phyloP scores from a whole-genome alignment of 2,329 filamentous ascomycete species.

The Pseudogymnoascus sp. region DNA sequence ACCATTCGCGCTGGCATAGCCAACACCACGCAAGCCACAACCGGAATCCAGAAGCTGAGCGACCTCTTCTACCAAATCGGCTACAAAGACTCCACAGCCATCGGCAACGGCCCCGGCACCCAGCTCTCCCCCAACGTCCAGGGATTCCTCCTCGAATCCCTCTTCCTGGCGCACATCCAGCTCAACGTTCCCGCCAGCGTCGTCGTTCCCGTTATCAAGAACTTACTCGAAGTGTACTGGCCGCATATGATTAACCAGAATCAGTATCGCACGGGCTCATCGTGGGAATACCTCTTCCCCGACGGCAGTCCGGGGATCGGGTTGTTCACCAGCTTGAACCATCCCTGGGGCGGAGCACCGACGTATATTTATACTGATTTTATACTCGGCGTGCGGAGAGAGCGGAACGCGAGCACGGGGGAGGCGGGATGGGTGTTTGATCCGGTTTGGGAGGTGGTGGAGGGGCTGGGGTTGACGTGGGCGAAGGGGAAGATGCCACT shows the following conservation, averaged over 20 bases:
- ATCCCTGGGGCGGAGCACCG: constrained; percentile 38
- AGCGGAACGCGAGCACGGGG: constrained; percentile 9
- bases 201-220: neutral
- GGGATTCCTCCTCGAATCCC: constrained; percentile 34
- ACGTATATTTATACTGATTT: constrained; percentile 36
- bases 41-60: constrained; percentile 26
- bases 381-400: constrained; percentile 23
- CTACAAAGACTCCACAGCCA: constrained; percentile 28
- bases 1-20: constrained; percentile 29
- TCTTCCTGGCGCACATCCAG: constrained; percentile 26
- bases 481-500: neutral
- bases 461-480: neutral
- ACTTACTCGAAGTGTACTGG: constrained; percentile 34
- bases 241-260: constrained; percentile 33
- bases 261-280: constrained; percentile 31
- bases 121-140: constrained; percentile 38
- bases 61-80: constrained; percentile 28
- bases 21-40: constrained; percentile 24
- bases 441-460: neutral
- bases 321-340: constrained; percentile 34
- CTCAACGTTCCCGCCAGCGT: constrained; percentile 16
- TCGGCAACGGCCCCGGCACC: constrained; percentile 15
- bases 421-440: neutral
- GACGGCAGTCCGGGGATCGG: constrained; percentile 33
- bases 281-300: constrained; percentile 38